These are phyloP conservation scores for Amanita pallidorosea DNA, from an alignment of 768 basidiomycete genomes.

Conservation along the genomic window DNA sequence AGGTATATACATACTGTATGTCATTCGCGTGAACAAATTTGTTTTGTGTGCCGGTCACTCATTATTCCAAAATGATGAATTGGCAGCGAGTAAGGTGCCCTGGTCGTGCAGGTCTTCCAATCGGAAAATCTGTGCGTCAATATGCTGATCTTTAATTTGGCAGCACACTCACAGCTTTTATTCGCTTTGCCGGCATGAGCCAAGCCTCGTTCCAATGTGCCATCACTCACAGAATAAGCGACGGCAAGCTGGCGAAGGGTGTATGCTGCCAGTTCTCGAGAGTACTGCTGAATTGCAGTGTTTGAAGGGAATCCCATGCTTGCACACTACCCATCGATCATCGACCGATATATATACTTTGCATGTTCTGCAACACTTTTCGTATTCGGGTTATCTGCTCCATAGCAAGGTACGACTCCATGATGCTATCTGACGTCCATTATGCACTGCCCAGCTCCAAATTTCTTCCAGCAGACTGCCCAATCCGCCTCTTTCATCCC, in stretches of 20 bases:
- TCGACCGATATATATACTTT: not conserved
- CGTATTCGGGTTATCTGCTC: conserved; percentile 12
- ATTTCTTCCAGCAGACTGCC: conserved; percentile 53
- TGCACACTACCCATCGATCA: not conserved
- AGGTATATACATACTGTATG: not conserved
- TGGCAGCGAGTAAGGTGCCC: not conserved
- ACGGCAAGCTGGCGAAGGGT: conserved; percentile 34
- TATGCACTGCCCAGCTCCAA: conserved; percentile 42
- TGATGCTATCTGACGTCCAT: conserved; percentile 21
- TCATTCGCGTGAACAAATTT: not conserved
- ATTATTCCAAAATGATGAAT: not conserved
- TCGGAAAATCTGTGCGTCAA: not conserved
- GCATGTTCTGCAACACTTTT: not conserved
- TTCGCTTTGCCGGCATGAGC: not conserved
- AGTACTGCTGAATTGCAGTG: conserved; percentile 25
- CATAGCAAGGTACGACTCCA: conserved; percentile 28
- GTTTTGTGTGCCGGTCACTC: no score
- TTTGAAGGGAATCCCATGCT: conserved; percentile 11
- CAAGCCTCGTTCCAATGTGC: not conserved
- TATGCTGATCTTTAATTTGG: no score
- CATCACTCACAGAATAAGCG: conserved; percentile 13
- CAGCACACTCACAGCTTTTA: not conserved
- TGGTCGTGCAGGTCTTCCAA: not conserved
- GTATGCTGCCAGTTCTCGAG: conserved; percentile 36
- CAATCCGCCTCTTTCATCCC: conserved; percentile 55